phyloP scores from a whole-genome alignment of 2,329 filamentous ascomycete genomes.

The Alternaria ethzedia region DNA sequence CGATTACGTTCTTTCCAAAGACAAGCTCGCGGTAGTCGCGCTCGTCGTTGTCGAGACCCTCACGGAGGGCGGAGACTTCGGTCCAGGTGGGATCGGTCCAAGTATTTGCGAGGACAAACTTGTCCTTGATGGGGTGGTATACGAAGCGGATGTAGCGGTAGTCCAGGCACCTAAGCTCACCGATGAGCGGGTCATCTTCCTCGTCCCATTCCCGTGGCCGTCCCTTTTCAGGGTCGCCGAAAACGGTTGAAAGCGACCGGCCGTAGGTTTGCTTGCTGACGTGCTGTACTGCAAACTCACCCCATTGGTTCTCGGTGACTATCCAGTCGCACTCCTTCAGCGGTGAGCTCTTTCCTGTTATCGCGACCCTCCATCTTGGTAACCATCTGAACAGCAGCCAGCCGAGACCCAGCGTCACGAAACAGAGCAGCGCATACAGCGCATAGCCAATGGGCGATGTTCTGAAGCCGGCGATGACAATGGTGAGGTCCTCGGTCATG shows the following conservation, averaged over 20 bases:
- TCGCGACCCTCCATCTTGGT: constrained; percentile 80
- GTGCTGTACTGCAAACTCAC: constrained; percentile 80
- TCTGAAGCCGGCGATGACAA: constrained; percentile 89
- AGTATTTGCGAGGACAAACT: constrained; percentile 82
- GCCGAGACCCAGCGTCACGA: constrained; percentile 74
- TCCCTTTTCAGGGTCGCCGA: constrained; percentile 70
- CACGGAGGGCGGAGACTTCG: constrained; percentile 74
- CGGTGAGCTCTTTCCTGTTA: constrained; percentile 73
- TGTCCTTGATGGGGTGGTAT: constrained; percentile 87
- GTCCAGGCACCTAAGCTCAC: constrained; percentile 77
- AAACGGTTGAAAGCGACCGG: constrained; percentile 69
- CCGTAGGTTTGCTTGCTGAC: constrained; percentile 67
- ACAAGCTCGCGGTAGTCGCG: constrained; percentile 81
- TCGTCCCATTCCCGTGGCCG: constrained; percentile 73
- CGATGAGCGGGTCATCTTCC: constrained; percentile 76
- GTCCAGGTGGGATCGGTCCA: constrained; percentile 97
- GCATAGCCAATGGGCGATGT: constrained; percentile 74
- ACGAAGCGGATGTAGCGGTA: constrained; percentile 95
- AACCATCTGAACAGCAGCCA: constrained; percentile 91
- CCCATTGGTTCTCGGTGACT: constrained; percentile 97
- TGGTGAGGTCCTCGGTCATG: constrained; percentile 88
- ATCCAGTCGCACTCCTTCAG: constrained; percentile 86
- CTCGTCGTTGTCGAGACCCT: constrained; percentile 86
- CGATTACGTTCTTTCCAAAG: constrained; percentile 89
- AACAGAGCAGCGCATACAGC: constrained; percentile 73